Base-by-base conservation (phyloP, 345 rosid genomes). In the Eucalyptus albens region DNA sequence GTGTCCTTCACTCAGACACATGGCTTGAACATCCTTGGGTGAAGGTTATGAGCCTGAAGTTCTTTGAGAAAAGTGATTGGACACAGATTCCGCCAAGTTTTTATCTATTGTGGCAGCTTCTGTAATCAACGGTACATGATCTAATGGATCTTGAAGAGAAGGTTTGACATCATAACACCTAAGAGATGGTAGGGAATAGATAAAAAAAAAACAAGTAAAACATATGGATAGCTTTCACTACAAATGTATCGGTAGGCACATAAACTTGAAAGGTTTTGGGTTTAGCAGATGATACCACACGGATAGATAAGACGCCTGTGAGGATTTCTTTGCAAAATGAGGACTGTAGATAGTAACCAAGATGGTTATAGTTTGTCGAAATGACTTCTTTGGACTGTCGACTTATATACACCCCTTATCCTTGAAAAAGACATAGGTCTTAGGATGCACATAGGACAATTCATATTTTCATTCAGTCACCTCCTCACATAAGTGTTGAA, bases 391-490 rank as follows among this genome's bases (percentile, higher is more conserved):
- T 15, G 95, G 95, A 87, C 91, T 92, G 15, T 50, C 62, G 19
- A 95, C 92, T 53, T 87, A 83, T 26, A 93, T 86, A 94, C 95
- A 93, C 11, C 22, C 89, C 50, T 65, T 89, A 45, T 92, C 59
- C 89, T 91, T 92, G 49, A 93, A 80, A 5, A 93, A 91, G 87
- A 92, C 93, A 7, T 85, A 92, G 59, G 92, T 91, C 90, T 90
- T 90, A 7, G 94, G 92, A 50, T 37, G 86, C 24, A 49, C 91
- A 87, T 83, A 87, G 40, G 91, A 90, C 14, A 95, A 90, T 51
- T 94, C 92, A 88, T 92, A 92, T 87, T 88, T 94, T 95, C 95
- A 95, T 26, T 93, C 94, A 16, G 86, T 87, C 33, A 93, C 94
- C 50, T 69, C 91, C 92, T 90, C 87, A 91, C 89, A 89, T 16